Evolutionary conservation across 2,329 filamentous ascomycete species (phyloP), one percentile per base, ranked within the genome.

Genomic region (Apiospora kogelbergensis): DNA sequence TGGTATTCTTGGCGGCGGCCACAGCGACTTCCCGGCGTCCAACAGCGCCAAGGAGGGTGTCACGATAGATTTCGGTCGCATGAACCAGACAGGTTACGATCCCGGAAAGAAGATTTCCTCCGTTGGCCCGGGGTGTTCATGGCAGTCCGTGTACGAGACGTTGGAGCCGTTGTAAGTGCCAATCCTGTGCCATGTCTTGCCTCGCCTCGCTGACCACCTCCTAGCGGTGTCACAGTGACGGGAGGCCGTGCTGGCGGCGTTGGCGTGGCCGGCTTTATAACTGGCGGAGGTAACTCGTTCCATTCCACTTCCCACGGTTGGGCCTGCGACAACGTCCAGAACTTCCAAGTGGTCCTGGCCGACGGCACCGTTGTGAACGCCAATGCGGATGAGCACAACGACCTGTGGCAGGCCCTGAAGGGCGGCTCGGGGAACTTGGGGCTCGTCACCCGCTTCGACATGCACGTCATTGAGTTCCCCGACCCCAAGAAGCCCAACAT

Each of bases 371-470:
- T 85, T 42, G 73, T 84, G 33, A 79, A 80, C 24, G 83, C 81
- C 20, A 82, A 79, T 44, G 73, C 72, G 0, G 69, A 72, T 0
- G 69, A 76, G 2, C 77, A 84, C 70, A 13, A 72, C 0, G 82
- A 85, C 68, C 78, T 86, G 1, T 85, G 76, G 72, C 78, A 76
- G 66, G 84, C 83, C 0, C 76, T 85, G 1, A 81, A 82, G 67
- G 84, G 83, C 11, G 84, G 84, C 60, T 77, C 78, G 20, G 81
- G 78, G 70, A 85, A 85, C 72, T 83, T 83, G 48, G 83, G 81
- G 65, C 74, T 80, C 70, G 74, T 78, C 17, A 77, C 81, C 3
- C 70, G 72, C 30, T 73, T 79, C 69, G 77, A 79, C 46, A 68
- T 74, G 71, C 41, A 71, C 44, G 71, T 67, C 26, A 66, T 74